These are phyloP conservation scores for Fraxinus pennsylvanica DNA, from an alignment of 257 asterid genomes.

Conservation along the genomic window DNA sequence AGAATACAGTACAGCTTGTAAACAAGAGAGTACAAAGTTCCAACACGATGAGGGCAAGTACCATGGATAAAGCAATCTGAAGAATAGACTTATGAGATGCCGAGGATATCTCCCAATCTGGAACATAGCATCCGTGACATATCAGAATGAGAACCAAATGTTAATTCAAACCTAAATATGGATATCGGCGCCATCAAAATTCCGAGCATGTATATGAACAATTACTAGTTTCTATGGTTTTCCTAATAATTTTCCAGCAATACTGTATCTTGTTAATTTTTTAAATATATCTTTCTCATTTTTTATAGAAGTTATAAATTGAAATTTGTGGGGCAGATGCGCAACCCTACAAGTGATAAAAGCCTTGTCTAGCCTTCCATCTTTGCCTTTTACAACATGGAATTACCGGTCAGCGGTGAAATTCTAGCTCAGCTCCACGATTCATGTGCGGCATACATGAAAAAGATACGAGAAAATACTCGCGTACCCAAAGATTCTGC, in stretches of 20 bases:
- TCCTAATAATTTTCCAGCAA: not conserved
- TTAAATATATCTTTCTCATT: too few relatives aligned
- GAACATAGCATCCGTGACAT: not conserved
- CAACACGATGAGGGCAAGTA: slow-evolving; percentile 97
- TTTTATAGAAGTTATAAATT: too few relatives aligned
- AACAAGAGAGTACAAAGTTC: slow-evolving; percentile 68
- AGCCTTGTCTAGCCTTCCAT: not conserved
- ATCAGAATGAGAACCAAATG: not conserved
- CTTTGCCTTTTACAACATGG: not conserved
- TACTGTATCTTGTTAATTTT: not conserved
- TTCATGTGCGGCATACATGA: not conserved
- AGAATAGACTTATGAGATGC: slow-evolving; percentile 74
- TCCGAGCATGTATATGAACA: not conserved
- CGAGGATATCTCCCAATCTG: slow-evolving; percentile 85
- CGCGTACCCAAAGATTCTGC: not conserved
- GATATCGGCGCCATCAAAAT: not conserved
- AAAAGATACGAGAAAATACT: slow-evolving; percentile 1
- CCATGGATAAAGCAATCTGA: slow-evolving; percentile 81
- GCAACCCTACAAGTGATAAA: not conserved
- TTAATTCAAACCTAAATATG: not conserved
- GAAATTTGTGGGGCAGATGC: too few relatives aligned
- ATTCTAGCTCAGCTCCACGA: not conserved
- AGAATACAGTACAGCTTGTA: slow-evolving; percentile 51
- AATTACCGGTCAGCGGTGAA: not conserved
- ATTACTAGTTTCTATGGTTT: not conserved